phyloP scores from a whole-genome alignment of 2,329 filamentous ascomycete genomes.

The Hypocrella siamensis region DNA sequence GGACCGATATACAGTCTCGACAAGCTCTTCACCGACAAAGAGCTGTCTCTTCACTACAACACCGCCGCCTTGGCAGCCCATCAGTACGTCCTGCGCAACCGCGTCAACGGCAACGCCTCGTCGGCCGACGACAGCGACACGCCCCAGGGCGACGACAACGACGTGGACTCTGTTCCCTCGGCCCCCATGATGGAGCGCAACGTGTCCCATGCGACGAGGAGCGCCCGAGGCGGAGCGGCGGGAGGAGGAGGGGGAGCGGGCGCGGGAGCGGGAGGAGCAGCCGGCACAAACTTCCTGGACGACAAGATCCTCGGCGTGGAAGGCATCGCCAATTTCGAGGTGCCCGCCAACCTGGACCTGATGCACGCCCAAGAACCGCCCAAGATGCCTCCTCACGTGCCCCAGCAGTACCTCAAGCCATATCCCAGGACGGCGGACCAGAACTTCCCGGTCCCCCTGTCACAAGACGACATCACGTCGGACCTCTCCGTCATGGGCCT shows the following conservation, averaged over 20 bases:
- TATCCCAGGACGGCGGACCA: slow-evolving; percentile 37
- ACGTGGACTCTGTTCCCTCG: slow-evolving; percentile 28
- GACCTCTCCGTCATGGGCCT: slow-evolving; percentile 43
- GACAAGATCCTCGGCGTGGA: slow-evolving; percentile 44
- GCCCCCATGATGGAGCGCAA: slow-evolving; percentile 47
- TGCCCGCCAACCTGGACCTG: slow-evolving; percentile 41
- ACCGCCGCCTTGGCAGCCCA: slow-evolving; percentile 45
- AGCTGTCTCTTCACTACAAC: slow-evolving; percentile 51
- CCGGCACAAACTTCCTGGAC: slow-evolving; percentile 33
- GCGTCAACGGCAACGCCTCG: slow-evolving; percentile 30
- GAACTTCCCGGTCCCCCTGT: slow-evolving; percentile 36
- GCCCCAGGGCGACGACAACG: slow-evolving; percentile 34
- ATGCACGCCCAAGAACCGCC: slow-evolving; percentile 37
- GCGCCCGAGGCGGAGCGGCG: slow-evolving; percentile 40
- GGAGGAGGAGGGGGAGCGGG: too few relatives aligned
- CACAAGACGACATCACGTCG: slow-evolving; percentile 33
- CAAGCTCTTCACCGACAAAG: slow-evolving; percentile 56
- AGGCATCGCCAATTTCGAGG: slow-evolving; percentile 41
- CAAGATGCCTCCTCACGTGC: slow-evolving; percentile 41
- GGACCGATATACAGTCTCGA: slow-evolving; percentile 50
- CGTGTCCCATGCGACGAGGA: slow-evolving; percentile 47
- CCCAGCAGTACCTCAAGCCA: slow-evolving; percentile 42
- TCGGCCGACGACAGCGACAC: slow-evolving; percentile 39
- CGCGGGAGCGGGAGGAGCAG: too few relatives aligned
- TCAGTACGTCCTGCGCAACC: slow-evolving; percentile 44